phyloP scores from a whole-genome alignment of 495 filamentous ascomycete species.

The Penicillium atrosanguineum region DNA sequence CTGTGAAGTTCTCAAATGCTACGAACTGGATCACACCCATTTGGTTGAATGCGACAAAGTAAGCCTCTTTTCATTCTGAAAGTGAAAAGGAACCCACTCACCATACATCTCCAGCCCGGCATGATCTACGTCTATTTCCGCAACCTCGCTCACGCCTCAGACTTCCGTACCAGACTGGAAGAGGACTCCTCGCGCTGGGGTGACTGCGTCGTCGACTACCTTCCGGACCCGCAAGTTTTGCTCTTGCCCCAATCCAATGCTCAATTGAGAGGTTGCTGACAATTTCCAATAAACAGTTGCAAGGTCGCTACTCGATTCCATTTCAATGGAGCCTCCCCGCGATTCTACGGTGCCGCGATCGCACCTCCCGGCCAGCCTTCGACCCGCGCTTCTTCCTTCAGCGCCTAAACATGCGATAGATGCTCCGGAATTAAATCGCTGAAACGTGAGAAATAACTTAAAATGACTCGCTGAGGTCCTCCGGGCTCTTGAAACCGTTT shows the following conservation, averaged over 20 bases:
- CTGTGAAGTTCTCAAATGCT: not conserved
- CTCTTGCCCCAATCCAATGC: not conserved
- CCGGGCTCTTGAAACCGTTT: no score
- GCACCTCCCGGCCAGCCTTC: no score
- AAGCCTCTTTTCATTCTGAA: not conserved
- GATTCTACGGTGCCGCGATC: not conserved
- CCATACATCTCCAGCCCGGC: conserved; percentile 4
- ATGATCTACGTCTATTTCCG: conserved; percentile 42
- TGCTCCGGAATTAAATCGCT: no score
- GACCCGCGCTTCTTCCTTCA: no score
- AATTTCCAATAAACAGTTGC: conserved; percentile 8
- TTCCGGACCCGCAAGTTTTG: conserved; percentile 42
- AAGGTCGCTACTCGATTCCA: conserved; percentile 34
- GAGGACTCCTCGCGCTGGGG: not conserved
- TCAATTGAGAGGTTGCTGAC: not conserved
- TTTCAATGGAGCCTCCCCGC: conserved; percentile 14
- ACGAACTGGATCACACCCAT: conserved; percentile 6
- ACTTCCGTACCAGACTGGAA: conserved; percentile 12
- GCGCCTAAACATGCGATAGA: no score
- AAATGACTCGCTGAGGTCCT: no score
- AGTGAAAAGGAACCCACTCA: conserved; percentile 3
- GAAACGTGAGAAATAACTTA: no score
- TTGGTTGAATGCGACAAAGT: not conserved
- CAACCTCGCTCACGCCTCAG: conserved; percentile 40
- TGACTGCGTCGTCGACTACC: conserved; percentile 34